These are phyloP conservation scores for Rosellinia necatrix DNA, from an alignment of 2,329 filamentous ascomycete species.

Conservation along the genomic window DNA sequence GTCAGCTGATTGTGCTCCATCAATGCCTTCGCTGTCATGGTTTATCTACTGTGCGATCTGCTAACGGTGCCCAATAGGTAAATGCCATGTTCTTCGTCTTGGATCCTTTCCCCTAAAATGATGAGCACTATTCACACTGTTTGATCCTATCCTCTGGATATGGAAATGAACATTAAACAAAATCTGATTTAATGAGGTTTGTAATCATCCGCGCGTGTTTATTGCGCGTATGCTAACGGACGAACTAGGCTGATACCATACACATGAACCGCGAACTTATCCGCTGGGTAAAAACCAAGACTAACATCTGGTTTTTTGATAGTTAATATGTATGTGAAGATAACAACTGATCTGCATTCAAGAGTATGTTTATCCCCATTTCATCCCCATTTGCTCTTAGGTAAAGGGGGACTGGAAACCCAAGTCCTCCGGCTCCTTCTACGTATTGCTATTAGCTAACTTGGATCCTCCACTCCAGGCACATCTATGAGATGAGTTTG, in stretches of 20 bases:
- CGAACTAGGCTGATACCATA: conserved; percentile 37
- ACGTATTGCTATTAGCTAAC: no score
- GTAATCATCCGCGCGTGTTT: conserved; percentile 1
- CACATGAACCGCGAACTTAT: conserved; percentile 1
- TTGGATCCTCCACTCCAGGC: background rate
- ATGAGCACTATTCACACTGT: conserved; percentile 48
- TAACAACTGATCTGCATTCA: background rate
- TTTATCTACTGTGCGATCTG: conserved; percentile 33
- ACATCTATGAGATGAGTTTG: background rate
- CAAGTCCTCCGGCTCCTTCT: no score
- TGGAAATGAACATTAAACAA: conserved; percentile 43
- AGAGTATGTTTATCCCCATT: conserved; percentile 14
- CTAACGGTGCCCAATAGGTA: conserved; percentile 38
- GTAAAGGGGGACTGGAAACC: no score
- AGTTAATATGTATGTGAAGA: conserved; percentile 27
- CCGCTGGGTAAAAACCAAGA: background rate
- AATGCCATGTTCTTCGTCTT: conserved; percentile 19
- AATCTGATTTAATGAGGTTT: conserved; percentile 48
- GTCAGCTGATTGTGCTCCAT: conserved; percentile 61
- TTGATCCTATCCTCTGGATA: conserved; percentile 42
- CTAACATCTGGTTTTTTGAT: conserved; percentile 12
- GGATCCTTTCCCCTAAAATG: conserved; percentile 32
- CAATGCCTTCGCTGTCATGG: conserved; percentile 4
- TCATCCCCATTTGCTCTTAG: no score
- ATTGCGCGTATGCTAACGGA: conserved; percentile 24